Conservation (phyloP, 768 basidiomycete species). For the Lactarius quietus region DNA sequence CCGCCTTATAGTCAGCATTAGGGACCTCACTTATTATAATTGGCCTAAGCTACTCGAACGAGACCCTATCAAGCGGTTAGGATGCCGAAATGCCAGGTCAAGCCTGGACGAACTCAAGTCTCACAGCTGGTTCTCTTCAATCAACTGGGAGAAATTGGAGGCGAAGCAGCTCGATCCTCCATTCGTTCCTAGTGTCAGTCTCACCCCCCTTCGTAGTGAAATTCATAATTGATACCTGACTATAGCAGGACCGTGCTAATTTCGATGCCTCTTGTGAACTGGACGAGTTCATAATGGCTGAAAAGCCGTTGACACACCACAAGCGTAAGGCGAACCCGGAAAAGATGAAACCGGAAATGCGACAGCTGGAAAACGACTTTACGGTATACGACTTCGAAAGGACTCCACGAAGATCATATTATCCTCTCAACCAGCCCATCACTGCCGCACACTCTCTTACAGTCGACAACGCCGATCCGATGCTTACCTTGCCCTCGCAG, state of each 20-base stretch:
- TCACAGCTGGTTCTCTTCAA: slow-evolving; percentile 80
- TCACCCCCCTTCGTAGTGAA: neutral
- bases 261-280: slow-evolving; percentile 97
- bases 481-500: slow-evolving; percentile 20
- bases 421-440: slow-evolving; percentile 76
- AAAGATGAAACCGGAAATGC: slow-evolving; percentile 86
- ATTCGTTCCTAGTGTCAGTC: slow-evolving; percentile 89
- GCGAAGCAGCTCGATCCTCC: slow-evolving; percentile 70
- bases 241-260: slow-evolving; percentile 91
- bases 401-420: slow-evolving; percentile 77
- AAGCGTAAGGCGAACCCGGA: slow-evolving; percentile 87
- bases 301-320: slow-evolving; percentile 93
- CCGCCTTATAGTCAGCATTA: neutral
- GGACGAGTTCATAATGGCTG: slow-evolving; percentile 95
- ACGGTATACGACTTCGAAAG: slow-evolving; percentile 81
- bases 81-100: slow-evolving; percentile 65
- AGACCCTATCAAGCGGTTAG: slow-evolving; percentile 72
- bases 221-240: slow-evolving; percentile 14
- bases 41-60: slow-evolving; percentile 73
- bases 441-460: slow-evolving; percentile 23
- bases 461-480: neutral
- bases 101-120: slow-evolving; percentile 74
- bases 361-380: slow-evolving; percentile 95
- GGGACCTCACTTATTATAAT: neutral
- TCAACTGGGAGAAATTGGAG: slow-evolving; percentile 80